These are phyloP conservation scores for Aspergillus sp. DNA, from an alignment of 2,329 filamentous ascomycete genomes.

Conservation along the genomic window DNA sequence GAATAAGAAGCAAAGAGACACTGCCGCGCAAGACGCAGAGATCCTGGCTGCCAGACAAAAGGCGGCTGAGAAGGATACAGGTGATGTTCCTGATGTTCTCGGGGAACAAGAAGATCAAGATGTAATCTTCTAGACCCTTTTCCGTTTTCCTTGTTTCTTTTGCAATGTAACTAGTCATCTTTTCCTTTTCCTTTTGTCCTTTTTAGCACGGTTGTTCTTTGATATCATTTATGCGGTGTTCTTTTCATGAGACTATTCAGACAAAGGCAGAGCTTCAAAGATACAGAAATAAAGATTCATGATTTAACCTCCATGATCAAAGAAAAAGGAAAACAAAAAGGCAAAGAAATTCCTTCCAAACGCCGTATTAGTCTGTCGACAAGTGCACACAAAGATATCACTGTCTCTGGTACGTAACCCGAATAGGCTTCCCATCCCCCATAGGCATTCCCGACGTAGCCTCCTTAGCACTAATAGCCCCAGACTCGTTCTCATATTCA, in stretches of 20 bases:
- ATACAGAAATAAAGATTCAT: not conserved
- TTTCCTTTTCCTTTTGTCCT: not conserved
- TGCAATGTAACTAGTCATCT: constrained; percentile 15
- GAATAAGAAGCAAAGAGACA: constrained; percentile 74
- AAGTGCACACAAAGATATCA: constrained; percentile 36
- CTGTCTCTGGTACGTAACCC: constrained; percentile 94
- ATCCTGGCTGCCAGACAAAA: constrained; percentile 52
- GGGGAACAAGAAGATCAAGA: constrained; percentile 73
- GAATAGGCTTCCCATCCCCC: constrained; percentile 70
- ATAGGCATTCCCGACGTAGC: constrained; percentile 79
- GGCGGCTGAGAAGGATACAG: constrained; percentile 26
- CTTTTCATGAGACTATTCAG: not conserved
- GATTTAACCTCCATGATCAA: constrained; percentile 1
- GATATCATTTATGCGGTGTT: constrained; percentile 3
- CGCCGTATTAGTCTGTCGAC: constrained; percentile 16
- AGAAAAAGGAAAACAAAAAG: constrained; percentile 3
- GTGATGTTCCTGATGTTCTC: constrained; percentile 56
- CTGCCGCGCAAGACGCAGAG: constrained; percentile 63
- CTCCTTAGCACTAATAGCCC: constrained; percentile 90
- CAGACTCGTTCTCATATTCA: constrained; percentile 85
- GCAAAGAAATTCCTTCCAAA: constrained; percentile 19
- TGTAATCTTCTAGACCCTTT: constrained; percentile 64
- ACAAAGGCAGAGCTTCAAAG: not conserved
- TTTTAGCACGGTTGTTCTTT: constrained; percentile 8
- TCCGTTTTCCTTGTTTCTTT: constrained; percentile 1